phyloP scores from a whole-genome alignment of 352 stramenopile species.

The Globisporangium barbulae region DNA sequence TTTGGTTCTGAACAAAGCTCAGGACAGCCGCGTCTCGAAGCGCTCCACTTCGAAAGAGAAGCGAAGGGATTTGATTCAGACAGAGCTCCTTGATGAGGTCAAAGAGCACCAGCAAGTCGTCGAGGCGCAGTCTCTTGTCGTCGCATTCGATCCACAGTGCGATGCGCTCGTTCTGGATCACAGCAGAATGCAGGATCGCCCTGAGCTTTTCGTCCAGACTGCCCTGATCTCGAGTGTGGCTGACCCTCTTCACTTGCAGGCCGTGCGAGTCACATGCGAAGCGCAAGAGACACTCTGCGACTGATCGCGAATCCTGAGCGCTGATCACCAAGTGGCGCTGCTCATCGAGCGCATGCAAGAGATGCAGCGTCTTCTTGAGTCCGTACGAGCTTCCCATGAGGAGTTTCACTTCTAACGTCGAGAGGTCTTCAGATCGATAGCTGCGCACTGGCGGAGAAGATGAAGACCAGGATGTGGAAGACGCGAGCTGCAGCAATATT shows the following conservation, averaged over 20 bases:
- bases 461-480: constrained; percentile 5
- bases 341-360: constrained; percentile 32
- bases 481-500: constrained; percentile 14
- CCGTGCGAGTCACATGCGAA: constrained; percentile 39
- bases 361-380: constrained; percentile 33
- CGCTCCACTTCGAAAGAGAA: constrained; percentile 27
- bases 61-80: constrained; percentile 28
- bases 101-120: constrained; percentile 13
- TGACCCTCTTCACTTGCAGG: constrained; percentile 27
- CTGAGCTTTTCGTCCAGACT: constrained; percentile 9
- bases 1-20: constrained; percentile 33
- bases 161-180: constrained; percentile 32
- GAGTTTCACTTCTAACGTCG: constrained; percentile 15
- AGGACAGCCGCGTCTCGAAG: constrained; percentile 33
- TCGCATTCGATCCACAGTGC: constrained; percentile 29
- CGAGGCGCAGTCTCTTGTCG: background rate
- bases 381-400: constrained; percentile 31
- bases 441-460: background rate
- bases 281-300: constrained; percentile 26
- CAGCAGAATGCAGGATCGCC: constrained; percentile 20
- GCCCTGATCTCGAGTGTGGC: background rate
- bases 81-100: constrained; percentile 34
- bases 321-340: constrained; percentile 31
- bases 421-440: constrained; percentile 7
- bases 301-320: constrained; percentile 3